phyloP scores from a whole-genome alignment of 176 grass and related monocot species.

The Triticum aestivum region DNA sequence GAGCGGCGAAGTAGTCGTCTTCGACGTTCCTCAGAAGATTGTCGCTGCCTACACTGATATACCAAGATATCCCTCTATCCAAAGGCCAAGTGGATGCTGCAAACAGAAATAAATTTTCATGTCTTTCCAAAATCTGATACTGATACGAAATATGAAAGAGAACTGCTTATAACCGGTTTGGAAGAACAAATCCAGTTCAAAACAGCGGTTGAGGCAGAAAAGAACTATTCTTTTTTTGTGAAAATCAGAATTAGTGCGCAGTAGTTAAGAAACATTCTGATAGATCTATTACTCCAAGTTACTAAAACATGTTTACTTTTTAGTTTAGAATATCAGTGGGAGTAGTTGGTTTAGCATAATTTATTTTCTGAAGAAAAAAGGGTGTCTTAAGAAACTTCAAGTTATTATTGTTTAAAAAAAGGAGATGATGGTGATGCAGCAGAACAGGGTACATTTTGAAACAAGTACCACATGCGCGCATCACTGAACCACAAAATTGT shows the following conservation, averaged over 20 bases:
- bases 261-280: background rate
- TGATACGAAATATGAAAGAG: background rate
- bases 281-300: background rate
- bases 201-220: background rate
- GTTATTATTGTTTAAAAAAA: background rate
- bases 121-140: background rate
- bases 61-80: constrained; percentile 89
- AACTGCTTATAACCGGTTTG: background rate
- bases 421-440: background rate
- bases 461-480: background rate
- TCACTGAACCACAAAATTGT: background rate
- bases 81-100: constrained; percentile 51
- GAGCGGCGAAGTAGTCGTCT: constrained; percentile 75
- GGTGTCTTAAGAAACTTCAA: background rate
- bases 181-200: background rate
- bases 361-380: background rate
- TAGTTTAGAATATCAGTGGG: too few relatives aligned
- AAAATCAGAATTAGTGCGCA: background rate
- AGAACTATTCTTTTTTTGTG: background rate
- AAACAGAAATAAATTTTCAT: background rate
- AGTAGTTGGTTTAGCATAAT: too few relatives aligned
- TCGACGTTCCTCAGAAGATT: constrained; percentile 83
- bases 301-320: too few relatives aligned
- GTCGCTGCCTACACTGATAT: constrained; percentile 65
- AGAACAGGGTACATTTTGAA: background rate